Percentiles rank a stretch among this genome's conserved stretches.
phyloP scores from a whole-genome alignment of 1,139 yeast genomes.

The Debaryomycetaceae sp. region DNA sequence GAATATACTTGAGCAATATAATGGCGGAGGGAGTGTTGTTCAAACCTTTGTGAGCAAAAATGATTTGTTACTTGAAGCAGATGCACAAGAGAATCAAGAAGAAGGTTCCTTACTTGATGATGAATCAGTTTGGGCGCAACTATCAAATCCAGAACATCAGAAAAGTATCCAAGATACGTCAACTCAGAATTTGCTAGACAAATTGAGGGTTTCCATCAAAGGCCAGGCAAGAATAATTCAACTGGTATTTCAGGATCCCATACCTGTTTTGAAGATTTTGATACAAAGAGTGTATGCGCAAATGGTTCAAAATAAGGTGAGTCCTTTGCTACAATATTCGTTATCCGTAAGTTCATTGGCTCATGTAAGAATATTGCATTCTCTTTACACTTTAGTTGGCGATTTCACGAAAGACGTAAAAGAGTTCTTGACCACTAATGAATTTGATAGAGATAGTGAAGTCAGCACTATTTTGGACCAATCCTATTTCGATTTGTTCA shows the following conservation, averaged over 20 bases:
- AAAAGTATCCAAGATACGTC: slow-evolving; percentile 32
- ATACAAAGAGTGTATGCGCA: slow-evolving; percentile 79
- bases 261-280: slow-evolving; percentile 65
- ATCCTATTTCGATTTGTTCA: slow-evolving; percentile 67
- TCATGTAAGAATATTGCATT: slow-evolving; percentile 72
- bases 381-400: slow-evolving; percentile 58
- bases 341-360: slow-evolving; percentile 66
- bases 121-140: slow-evolving; percentile 34
- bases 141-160: slow-evolving; percentile 35
- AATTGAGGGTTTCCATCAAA: slow-evolving; percentile 45
- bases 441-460: slow-evolving; percentile 40
- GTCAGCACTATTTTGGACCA: slow-evolving; percentile 65
- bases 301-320: slow-evolving; percentile 65
- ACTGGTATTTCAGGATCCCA: slow-evolving; percentile 67
- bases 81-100: slow-evolving; percentile 26
- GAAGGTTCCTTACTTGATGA: slow-evolving; percentile 38
- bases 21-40: slow-evolving; percentile 81
- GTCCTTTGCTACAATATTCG: slow-evolving; percentile 61
- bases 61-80: slow-evolving; percentile 57
- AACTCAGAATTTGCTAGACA: slow-evolving; percentile 31
- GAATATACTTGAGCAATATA: slow-evolving; percentile 71
- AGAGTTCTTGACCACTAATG: slow-evolving; percentile 50
- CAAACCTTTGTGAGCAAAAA: slow-evolving; percentile 82
- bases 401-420: slow-evolving; percentile 66
- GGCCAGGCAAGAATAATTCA: slow-evolving; percentile 72